A percentile compares a stretch with the other conserved stretches of the same genome.
phyloP scores from a whole-genome alignment of 371 early-diverging fungal species.

The Amoeboaphelidium protococcarum region DNA sequence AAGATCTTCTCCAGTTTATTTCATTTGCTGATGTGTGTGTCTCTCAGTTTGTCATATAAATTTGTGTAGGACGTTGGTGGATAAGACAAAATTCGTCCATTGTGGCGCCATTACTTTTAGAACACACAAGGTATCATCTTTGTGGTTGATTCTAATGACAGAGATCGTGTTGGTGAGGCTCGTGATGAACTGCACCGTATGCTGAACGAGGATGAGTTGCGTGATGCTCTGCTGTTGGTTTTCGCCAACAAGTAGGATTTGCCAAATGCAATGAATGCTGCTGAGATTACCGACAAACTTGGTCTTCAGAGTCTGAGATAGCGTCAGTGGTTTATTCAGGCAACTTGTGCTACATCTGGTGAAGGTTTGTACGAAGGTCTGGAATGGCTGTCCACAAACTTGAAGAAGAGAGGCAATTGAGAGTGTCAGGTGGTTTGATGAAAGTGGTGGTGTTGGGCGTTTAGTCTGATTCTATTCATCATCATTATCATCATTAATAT shows the following conservation, averaged over 20 bases:
- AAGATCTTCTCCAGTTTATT: too few relatives aligned
- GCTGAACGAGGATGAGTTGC: conserved; percentile 64
- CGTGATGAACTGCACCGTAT: conserved; percentile 60
- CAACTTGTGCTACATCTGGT: conserved; percentile 73
- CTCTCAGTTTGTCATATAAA: neutral
- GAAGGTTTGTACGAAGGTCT: conserved; percentile 64
- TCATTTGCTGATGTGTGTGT: neutral
- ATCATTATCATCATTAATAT: too few relatives aligned
- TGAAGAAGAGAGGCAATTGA: neutral
- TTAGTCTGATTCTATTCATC: too few relatives aligned
- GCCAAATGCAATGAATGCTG: conserved; percentile 57
- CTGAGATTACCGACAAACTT: conserved; percentile 57
- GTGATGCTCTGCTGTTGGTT: conserved; percentile 47
- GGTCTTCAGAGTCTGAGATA: conserved; percentile 47
- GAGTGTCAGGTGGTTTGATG: neutral
- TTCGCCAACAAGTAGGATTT: conserved; percentile 82
- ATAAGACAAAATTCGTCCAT: conserved; percentile 15
- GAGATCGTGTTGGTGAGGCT: conserved; percentile 51
- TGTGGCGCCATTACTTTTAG: conserved; percentile 18
- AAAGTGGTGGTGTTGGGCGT: too few relatives aligned
- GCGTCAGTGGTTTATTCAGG: conserved; percentile 76
- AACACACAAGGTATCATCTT: conserved; percentile 13
- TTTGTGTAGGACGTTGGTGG: conserved; percentile 31
- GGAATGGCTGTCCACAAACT: neutral
- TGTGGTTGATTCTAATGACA: conserved; percentile 85